phyloP scores from a whole-genome alignment of 1,284 basidiomycete genomes.

The Ceratobasidium sp. region DNA sequence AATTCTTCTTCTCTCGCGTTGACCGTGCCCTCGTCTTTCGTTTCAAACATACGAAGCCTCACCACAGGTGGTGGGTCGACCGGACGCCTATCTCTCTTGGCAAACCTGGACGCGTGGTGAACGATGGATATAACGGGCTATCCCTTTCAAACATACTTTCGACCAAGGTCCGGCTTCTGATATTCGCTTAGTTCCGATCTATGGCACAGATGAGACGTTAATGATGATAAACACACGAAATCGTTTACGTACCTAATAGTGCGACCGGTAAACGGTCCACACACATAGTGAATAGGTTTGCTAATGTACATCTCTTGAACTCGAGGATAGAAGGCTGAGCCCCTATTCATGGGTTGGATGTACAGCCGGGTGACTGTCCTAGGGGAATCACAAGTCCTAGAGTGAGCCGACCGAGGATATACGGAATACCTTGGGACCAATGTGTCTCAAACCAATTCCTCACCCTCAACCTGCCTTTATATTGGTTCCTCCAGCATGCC shows the following conservation, averaged over 20 bases:
- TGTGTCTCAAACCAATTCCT: neutral
- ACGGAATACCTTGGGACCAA: neutral
- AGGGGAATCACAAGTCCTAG: neutral
- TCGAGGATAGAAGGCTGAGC: neutral
- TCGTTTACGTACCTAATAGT: slow-evolving; percentile 28
- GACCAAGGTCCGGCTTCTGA: slow-evolving; percentile 50
- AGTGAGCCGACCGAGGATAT: neutral
- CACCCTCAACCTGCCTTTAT: slow-evolving; percentile 34
- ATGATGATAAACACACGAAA: neutral
- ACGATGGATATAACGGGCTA: neutral
- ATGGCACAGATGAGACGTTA: neutral
- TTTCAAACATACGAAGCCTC: slow-evolving; percentile 64
- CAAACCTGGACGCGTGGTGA: slow-evolving; percentile 55
- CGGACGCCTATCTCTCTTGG: slow-evolving; percentile 67
- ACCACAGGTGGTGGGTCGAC: slow-evolving; percentile 76
- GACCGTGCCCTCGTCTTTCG: slow-evolving; percentile 61
- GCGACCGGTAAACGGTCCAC: slow-evolving; percentile 49
- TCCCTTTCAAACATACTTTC: slow-evolving; percentile 45
- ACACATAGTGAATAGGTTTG: slow-evolving; percentile 43
- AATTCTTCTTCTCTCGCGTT: slow-evolving; percentile 57
- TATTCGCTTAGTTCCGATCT: slow-evolving; percentile 49
- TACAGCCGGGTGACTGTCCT: neutral
- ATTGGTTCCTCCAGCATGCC: slow-evolving; percentile 1
- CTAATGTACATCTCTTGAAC: slow-evolving; percentile 45
- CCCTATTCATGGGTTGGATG: neutral